Evolutionary conservation across 2,329 filamentous ascomycete genomes (phyloP).

Genomic region (Hymenoscyphus fraxineus): DNA sequence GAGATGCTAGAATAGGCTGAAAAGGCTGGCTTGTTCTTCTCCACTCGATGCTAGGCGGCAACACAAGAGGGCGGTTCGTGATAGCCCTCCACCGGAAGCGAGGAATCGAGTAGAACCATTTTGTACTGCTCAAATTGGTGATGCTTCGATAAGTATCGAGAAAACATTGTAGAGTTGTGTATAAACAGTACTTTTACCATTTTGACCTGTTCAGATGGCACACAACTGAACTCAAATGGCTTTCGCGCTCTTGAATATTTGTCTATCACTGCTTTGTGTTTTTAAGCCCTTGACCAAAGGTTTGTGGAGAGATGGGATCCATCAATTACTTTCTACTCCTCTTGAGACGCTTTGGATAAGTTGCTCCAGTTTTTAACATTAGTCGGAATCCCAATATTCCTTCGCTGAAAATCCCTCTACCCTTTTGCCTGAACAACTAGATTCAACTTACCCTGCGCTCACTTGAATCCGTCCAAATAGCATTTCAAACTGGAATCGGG

Average conservation of each 20-base stretch:
- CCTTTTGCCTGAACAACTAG: too few species aligned
- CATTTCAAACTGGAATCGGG: neutral
- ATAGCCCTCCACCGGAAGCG: neutral
- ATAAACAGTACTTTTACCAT: neutral
- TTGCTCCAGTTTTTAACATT: neutral
- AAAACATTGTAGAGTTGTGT: neutral
- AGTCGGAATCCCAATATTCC: too few species aligned
- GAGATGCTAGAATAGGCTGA: neutral
- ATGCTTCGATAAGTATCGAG: neutral
- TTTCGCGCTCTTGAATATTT: neutral
- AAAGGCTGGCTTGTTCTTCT: neutral
- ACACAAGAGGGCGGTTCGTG: neutral
- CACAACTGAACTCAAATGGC: neutral
- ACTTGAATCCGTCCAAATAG: neutral
- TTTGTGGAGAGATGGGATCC: neutral
- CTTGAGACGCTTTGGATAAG: neutral
- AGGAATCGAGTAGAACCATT: neutral
- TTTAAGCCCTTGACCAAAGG: neutral
- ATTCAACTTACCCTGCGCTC: too few species aligned
- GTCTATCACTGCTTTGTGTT: neutral
- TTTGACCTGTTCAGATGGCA: neutral
- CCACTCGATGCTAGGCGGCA: neutral
- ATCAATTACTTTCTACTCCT: neutral
- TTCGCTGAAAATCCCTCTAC: too few species aligned
- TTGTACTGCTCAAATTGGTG: neutral